Base-by-base conservation (phyloP, 2,329 filamentous ascomycete species). In the Fusarium drepaniforme region DNA sequence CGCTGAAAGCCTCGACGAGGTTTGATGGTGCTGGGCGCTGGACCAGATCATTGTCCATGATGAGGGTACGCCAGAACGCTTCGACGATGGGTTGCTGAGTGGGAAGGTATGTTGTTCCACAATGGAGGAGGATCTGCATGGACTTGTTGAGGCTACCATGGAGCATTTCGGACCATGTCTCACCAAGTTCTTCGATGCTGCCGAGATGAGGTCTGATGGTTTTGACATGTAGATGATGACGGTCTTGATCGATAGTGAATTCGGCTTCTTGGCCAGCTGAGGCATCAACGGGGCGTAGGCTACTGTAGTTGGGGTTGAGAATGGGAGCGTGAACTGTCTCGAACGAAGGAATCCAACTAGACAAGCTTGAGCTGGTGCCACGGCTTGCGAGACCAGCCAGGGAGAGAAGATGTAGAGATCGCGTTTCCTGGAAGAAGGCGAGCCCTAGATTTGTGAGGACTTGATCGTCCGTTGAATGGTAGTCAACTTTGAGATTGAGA, bases 11-110 rank as follows among this genome's bases (percentile, higher is more conserved):
- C 4, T 57, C 37, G 7, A 57, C 70, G 30, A 78, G 67, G 9
- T 62, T 35, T 13, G 53, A 23, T 12, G 75, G 74, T 12, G 75
- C 75, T 15, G 75, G 76, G 11, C 71, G 75, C n/a, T 67, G 59
- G 6, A 63, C 16, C 61, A 76, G 61, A 72, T 80, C 71, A 16
- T 69, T 69, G 51, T 79, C 78, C 64, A 73, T 74, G 51, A 80
- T 77, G 57, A 80, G 73, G 3, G 78, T 78, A 16, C 78, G 73
- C 73, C 76, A 80, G 64, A 80, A 78, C 25, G 76, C 77, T 25
- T 80, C 78, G 30, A 79, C 75, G 13, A 78, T 74, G 64, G 75
- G 77, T 35, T 80, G 73, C 11, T 69, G 35, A 0, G 76, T 78
- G 28, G 66, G 66, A 1, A 58, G 8, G 51, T 80, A 80, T 2